Percentiles rank a stretch among this genome's conserved stretches.
phyloP scores from a whole-genome alignment of 2,329 filamentous ascomycete genomes.

The Grosmannia huntii region DNA sequence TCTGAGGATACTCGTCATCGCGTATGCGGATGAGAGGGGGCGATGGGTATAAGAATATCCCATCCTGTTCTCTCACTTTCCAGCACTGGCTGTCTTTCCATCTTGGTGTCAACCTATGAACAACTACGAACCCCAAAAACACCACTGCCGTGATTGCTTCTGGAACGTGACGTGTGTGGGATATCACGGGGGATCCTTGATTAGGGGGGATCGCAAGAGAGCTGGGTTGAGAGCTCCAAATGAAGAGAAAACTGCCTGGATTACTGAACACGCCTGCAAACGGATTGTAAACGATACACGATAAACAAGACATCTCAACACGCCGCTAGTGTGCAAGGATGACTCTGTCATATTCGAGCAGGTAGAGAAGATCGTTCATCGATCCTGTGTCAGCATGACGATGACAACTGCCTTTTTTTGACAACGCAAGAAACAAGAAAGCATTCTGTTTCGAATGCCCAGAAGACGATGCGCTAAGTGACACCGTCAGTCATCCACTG shows the following conservation, averaged over 20 bases:
- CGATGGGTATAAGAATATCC: not conserved
- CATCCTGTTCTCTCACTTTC: not conserved
- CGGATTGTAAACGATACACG: not conserved
- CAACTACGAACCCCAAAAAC: too few species aligned
- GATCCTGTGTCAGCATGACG: too few species aligned
- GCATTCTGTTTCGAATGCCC: not conserved
- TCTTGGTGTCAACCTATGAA: not conserved
- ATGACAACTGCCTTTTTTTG: not conserved
- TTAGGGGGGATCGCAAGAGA: conserved; percentile 1
- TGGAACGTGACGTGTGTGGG: not conserved
- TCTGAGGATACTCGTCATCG: not conserved
- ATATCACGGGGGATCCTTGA: not conserved
- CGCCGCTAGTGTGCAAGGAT: not conserved
- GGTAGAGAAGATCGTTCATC: not conserved
- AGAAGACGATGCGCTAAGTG: not conserved
- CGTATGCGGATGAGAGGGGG: not conserved
- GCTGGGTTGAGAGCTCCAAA: conserved; percentile 2
- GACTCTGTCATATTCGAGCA: not conserved
- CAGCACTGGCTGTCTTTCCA: not conserved
- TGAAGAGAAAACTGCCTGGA: too few species aligned
- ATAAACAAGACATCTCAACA: not conserved
- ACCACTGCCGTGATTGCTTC: not conserved
- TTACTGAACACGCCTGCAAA: not conserved
- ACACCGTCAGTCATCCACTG: not conserved
- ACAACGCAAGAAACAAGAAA: not conserved